Percentiles rank a stretch among this genome's conserved stretches.
phyloP scores from a whole-genome alignment of 169 alveolate species.

The Plasmodium cynomolgi region DNA sequence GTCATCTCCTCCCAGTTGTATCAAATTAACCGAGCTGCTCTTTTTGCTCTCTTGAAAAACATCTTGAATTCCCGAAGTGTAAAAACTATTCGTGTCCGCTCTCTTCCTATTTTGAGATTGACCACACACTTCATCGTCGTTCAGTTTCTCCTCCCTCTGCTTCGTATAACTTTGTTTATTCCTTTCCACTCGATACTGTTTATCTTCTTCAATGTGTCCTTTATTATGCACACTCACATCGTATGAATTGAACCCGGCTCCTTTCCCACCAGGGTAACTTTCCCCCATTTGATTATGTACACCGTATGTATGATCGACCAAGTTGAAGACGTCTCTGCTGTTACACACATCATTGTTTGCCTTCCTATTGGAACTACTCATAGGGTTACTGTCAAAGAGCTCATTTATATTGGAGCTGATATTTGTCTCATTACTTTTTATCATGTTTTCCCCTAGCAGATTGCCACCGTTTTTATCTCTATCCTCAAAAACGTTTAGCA shows the following conservation, averaged over 20 bases:
- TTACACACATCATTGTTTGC: neutral
- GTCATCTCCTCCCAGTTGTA: neutral
- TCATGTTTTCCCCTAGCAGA: neutral
- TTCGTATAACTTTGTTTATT: neutral
- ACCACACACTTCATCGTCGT: neutral
- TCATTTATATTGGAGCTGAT: conserved; percentile 27
- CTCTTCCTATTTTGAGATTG: neutral
- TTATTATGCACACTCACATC: neutral
- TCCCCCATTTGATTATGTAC: neutral
- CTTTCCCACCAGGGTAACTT: neutral
- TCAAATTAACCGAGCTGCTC: neutral
- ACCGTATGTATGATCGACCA: neutral
- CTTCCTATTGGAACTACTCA: neutral
- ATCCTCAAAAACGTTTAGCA: neutral
- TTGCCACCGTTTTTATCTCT: neutral
- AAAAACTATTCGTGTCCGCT: neutral
- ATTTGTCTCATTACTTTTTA: conserved; percentile 20
- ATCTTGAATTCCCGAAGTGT: neutral
- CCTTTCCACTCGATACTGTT: neutral
- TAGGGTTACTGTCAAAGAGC: neutral
- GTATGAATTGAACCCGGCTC: neutral
- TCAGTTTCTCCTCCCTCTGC: neutral
- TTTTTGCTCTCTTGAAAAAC: conserved; percentile 15
- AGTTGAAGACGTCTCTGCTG: neutral
- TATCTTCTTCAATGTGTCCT: neutral